Evolutionary conservation across 169 alveolate genomes (phyloP), one percentile per base, ranked within the genome.

Genomic region (Besnoitia besnoiti): DNA sequence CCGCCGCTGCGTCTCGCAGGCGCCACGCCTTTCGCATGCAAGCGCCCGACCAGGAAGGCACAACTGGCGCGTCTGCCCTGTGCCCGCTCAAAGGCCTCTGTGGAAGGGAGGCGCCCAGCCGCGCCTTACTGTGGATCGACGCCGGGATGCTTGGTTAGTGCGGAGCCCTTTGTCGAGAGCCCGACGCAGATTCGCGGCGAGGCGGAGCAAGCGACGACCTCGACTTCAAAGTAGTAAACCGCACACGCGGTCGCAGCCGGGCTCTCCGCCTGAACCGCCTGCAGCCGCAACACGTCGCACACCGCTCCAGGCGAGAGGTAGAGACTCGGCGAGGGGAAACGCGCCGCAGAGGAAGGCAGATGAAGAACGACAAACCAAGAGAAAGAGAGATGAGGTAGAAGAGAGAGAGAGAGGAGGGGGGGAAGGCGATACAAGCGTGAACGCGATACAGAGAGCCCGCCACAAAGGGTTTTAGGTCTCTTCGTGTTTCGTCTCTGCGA

Each of bases 141-240:
- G 8, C 98, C 98, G 16, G 98, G 98, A 42, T 94, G 95, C 47
- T 95, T 94, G 62, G 96, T 96, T 76, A 95, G 91, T 21, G 94
- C 95, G 50, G 95, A 91, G 49, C 94, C 94, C 75, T 85, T 76
- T 35, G 95, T 84, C 30, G 98, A 89, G 91, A 97, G 92, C 33
- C 98, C 98, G 35, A 97, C 95, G n/a, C 95, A 97, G 40, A 95
- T 91, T 79, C 92, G 95, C 12, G 97, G 91, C 10, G 90, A 92
- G 35, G 93, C 90, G 42, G 94, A 94, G 73, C 95, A 91, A 30
- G 92, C 88, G 59, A 97, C 46, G 27, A 97, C 73, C 55, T 94
- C 94, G 0, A 95, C 97, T 88, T 97, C 98, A 79, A 92, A 97
- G 85, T 97, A 97, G 80, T 96, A 96, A 46, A 96, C 80, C 30